Conservation (phyloP, 805 yeast species). For the Yarrowia alimentaria region DNA sequence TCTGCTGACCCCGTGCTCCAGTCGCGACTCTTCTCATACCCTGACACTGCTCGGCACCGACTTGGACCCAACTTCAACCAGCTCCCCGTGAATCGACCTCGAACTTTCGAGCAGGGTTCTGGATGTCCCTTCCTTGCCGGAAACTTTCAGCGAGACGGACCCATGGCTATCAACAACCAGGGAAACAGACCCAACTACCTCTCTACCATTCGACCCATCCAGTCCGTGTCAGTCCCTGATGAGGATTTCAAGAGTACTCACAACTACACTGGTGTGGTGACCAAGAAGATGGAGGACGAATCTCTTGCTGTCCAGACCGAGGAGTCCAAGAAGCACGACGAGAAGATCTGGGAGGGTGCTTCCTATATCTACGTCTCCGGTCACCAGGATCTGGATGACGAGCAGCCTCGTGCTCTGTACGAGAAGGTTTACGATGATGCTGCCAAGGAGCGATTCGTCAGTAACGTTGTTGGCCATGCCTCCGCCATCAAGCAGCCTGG, state of each 20-base stretch:
- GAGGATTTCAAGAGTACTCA: slow-evolving; percentile 20
- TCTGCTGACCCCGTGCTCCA: slow-evolving; percentile 84
- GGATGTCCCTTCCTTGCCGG: slow-evolving; percentile 26
- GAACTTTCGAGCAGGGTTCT: slow-evolving; percentile 15
- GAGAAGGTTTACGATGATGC: slow-evolving; percentile 24
- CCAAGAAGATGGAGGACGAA: slow-evolving; percentile 20
- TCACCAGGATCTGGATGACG: slow-evolving; percentile 12
- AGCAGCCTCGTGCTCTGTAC: slow-evolving; percentile 24
- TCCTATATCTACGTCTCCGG: slow-evolving; percentile 21
- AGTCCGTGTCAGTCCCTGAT: slow-evolving; percentile 16
- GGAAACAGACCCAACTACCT: slow-evolving; percentile 25
- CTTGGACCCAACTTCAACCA: slow-evolving; percentile 72
- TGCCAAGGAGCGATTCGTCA: slow-evolving; percentile 14
- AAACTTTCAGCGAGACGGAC: slow-evolving; percentile 24
- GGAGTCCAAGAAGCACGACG: slow-evolving; percentile 11
- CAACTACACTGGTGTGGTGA: slow-evolving; percentile 20
- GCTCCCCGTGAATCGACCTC: slow-evolving; percentile 66
- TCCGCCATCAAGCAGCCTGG: slow-evolving; percentile 21
- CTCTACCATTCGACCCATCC: slow-evolving; percentile 20
- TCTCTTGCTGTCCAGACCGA: slow-evolving; percentile 3
- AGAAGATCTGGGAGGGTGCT: slow-evolving; percentile 26
- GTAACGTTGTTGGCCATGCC: slow-evolving; percentile 17
- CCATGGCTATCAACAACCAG: slow-evolving; percentile 9
- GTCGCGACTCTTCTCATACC: slow-evolving; percentile 75
- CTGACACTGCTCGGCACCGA: slow-evolving; percentile 84